Evolutionary conservation across 495 filamentous ascomycete genomes (phyloP).

Genomic region (Annulohypoxylon maeteangense): DNA sequence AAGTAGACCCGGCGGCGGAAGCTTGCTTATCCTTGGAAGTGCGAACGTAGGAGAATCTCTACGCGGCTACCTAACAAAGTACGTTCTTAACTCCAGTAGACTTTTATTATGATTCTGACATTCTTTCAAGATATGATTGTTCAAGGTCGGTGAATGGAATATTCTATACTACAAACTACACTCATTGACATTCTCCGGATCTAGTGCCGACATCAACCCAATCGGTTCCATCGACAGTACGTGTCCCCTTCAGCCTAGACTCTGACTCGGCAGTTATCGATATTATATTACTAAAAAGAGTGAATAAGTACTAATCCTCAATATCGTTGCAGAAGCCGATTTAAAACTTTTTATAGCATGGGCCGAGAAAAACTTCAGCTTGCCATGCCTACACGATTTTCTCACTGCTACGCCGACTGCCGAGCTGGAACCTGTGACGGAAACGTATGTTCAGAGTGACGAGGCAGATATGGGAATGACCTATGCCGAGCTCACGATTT

Average conservation of each 20-base stretch:
- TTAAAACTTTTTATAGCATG: slow-evolving; percentile 70
- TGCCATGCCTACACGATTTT: slow-evolving; percentile 81
- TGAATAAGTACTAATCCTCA: not conserved
- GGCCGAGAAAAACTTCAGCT: slow-evolving; percentile 67
- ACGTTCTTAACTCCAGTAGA: slow-evolving; percentile 4
- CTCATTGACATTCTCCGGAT: slow-evolving; percentile 5
- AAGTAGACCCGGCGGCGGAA: slow-evolving; percentile 59
- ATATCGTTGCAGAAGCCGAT: slow-evolving; percentile 59
- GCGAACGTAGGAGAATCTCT: slow-evolving; percentile 68
- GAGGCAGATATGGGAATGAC: slow-evolving; percentile 68
- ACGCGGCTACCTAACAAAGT: slow-evolving; percentile 67
- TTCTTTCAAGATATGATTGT: slow-evolving; percentile 28
- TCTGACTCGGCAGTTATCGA: not conserved
- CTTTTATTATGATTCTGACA: not conserved
- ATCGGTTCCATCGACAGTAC: slow-evolving; percentile 77
- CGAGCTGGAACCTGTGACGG: slow-evolving; percentile 83
- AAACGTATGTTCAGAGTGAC: slow-evolving; percentile 71
- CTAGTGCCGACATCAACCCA: slow-evolving; percentile 70
- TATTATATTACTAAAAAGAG: not conserved
- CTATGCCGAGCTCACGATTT: slow-evolving; percentile 66
- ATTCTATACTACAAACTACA: too few relatives aligned
- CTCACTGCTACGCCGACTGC: slow-evolving; percentile 80
- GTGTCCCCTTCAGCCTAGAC: not conserved
- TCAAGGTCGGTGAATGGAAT: slow-evolving; percentile 15
- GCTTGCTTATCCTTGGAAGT: slow-evolving; percentile 54